Evolutionary conservation across 2,329 filamentous ascomycete genomes (phyloP).

Genomic region (Alternaria triticina): DNA sequence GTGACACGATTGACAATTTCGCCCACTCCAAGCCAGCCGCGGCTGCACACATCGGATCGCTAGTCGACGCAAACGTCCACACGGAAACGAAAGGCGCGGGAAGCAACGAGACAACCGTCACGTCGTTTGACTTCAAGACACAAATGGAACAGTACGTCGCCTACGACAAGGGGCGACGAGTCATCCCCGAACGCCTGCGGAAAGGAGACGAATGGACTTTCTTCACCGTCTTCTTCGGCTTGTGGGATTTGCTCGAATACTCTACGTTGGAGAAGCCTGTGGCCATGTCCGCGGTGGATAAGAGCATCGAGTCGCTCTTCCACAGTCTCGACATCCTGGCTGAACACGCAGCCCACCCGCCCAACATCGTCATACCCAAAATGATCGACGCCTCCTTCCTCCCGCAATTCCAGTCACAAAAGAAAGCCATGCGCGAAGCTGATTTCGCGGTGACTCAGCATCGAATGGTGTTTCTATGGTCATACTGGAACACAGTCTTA

Average conservation of each 20-base stretch:
- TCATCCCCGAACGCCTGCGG: constrained; percentile 25
- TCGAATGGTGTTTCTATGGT: constrained; percentile 39
- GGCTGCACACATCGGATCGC: constrained; percentile 31
- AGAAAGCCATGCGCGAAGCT: constrained; percentile 22
- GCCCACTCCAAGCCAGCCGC: constrained; percentile 38
- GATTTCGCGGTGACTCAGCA: constrained; percentile 44
- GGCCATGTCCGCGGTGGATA: constrained; percentile 39
- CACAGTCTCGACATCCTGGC: constrained; percentile 43
- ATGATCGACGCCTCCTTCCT: constrained; percentile 47
- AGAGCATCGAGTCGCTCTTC: constrained; percentile 43
- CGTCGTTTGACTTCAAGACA: constrained; percentile 44
- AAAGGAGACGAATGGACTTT: constrained; percentile 38
- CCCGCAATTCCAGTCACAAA: constrained; percentile 39
- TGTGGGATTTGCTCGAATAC: constrained; percentile 47
- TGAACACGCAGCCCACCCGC: constrained; percentile 26
- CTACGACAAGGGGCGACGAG: constrained; percentile 26
- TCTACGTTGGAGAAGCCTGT: constrained; percentile 33
- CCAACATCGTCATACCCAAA: constrained; percentile 40
- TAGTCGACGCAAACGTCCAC: constrained; percentile 41
- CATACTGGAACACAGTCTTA: constrained; percentile 47
- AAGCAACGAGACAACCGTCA: constrained; percentile 22
- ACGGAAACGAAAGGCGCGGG: constrained; percentile 30
- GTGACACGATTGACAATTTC: constrained; percentile 47
- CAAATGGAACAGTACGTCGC: constrained; percentile 47
- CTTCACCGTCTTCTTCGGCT: constrained; percentile 47